phyloP scores from a whole-genome alignment of 73 alveolate species.

The Loxodes magnus region DNA sequence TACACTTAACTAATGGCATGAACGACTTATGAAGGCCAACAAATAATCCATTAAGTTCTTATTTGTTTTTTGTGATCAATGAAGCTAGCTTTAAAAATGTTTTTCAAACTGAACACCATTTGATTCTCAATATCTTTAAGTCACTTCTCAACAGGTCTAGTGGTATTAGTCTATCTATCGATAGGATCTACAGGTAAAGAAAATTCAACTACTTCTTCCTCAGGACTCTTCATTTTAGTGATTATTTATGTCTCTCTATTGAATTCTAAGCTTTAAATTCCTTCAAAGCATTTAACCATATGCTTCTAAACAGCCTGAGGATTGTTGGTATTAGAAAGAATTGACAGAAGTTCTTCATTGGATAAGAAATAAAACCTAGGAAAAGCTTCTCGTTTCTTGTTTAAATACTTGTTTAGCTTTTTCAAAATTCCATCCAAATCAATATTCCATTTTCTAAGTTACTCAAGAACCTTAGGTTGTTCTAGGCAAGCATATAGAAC shows the following conservation, averaged over 20 bases:
- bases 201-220: constrained; percentile 94
- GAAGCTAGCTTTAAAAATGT: too few relatives aligned
- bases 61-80: too few relatives aligned
- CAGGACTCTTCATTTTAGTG: constrained; percentile 93
- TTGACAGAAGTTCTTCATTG: constrained; percentile 60
- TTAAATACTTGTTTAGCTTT: constrained; percentile 68
- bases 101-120: constrained; percentile 67
- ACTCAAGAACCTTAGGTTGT: constrained; percentile 47
- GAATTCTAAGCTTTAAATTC: constrained; percentile 70
- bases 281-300: constrained; percentile 98
- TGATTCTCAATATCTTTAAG: constrained; percentile 67
- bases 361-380: constrained; percentile 97
- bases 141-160: constrained; percentile 94
- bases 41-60: too few relatives aligned
- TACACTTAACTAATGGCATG: too few relatives aligned
- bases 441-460: constrained; percentile 43
- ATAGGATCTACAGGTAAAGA: constrained; percentile 73
- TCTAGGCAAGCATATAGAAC: constrained; percentile 56
- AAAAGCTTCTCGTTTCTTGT: constrained; percentile 75
- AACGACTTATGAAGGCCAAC: too few relatives aligned
- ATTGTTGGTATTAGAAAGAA: constrained; percentile 87
- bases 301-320: constrained; percentile 96
- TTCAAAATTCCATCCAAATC: constrained; percentile 67
- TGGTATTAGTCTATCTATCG: too few relatives aligned
- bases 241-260: constrained; percentile 91